These are phyloP conservation scores for Neurospora discreta DNA, from an alignment of 495 filamentous ascomycete species.

Conservation along the genomic window DNA sequence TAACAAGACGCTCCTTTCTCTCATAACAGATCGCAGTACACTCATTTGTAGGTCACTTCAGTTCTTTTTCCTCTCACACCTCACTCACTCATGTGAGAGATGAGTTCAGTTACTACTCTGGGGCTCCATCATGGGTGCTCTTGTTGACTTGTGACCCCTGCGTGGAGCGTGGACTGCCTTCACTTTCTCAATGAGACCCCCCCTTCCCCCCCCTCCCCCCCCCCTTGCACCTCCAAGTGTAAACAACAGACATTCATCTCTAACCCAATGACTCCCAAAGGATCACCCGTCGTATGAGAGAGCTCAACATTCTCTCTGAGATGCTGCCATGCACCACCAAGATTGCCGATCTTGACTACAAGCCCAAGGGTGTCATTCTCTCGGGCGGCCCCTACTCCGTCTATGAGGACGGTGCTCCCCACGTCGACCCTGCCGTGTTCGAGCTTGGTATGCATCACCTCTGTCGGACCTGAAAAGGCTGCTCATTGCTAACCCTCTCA, in stretches of 20 bases:
- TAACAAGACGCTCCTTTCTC: neutral
- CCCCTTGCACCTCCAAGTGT: neutral
- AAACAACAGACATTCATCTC: neutral
- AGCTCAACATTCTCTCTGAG: slow-evolving; percentile 79
- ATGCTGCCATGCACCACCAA: slow-evolving; percentile 90
- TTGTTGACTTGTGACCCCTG: neutral
- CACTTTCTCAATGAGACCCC: neutral
- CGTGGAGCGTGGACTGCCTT: neutral
- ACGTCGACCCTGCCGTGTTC: slow-evolving; percentile 67
- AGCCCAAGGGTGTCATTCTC: slow-evolving; percentile 71
- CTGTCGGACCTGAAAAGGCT: neutral
- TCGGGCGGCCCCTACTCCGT: slow-evolving; percentile 44
- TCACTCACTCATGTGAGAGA: neutral
- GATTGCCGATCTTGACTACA: slow-evolving; percentile 64
- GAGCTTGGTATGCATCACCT: slow-evolving; percentile 58
- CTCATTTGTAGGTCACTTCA: neutral
- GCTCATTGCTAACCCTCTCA: neutral
- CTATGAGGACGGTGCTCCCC: slow-evolving; percentile 15
- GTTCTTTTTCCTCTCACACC: neutral
- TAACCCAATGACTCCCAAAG: neutral
- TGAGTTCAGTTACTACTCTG: neutral
- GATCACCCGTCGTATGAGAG: slow-evolving; percentile 64
- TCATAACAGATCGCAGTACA: neutral
- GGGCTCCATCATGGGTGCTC: neutral
- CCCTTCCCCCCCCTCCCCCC: no score